Evolutionary conservation across 495 filamentous ascomycete genomes (phyloP), one percentile per base, ranked within the genome.

Genomic region (Penicillium verhagenii): DNA sequence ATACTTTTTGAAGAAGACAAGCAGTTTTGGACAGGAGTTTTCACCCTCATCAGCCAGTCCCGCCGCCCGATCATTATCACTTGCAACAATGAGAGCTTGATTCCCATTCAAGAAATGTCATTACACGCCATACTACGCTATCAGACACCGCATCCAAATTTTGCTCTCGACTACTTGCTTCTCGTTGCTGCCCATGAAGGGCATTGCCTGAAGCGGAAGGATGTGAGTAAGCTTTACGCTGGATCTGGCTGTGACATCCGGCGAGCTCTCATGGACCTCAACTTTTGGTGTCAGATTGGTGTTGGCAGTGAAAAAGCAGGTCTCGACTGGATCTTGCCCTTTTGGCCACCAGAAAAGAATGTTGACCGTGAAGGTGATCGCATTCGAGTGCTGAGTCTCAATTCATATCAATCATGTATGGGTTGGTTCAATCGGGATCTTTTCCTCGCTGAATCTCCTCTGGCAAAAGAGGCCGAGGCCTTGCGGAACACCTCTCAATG

Each of bases 281-380:
- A 96, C 57, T 96, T 94, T 68, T 97, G 91, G 91, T 97, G 95
- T 62, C 94, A 97, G 70, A 91, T 97, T 70, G 92, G 84, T 1
- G 83, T 97, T 23, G 95, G 95, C n/a, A 93, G 95, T 61, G 78
- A 83, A 13, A 89, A 89, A 65, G 87, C 89, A 1, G 92, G 93
- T 2, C 78, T 96, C 21, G 90, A 94, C 48, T 99, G 95, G 95
- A 87, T 94, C 52, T 58, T 89, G 82, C 69, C 86, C 79, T 48
- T 79, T 35, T 92, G 84, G 83, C 88, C 91, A 14, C 81, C 74
- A 20, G 86, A 87, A 0, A 65, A 73, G 4, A 89, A 92, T 63
- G 60, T 87, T 3, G 86, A 92, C 58, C 72, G 79, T 16, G 65
- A 86, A 43, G 85, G 86, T 3, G 73, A 87, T 39, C 77, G 71